These are phyloP conservation scores for Lactarius tabidus DNA, from an alignment of 768 basidiomycete species.

Conservation along the genomic window DNA sequence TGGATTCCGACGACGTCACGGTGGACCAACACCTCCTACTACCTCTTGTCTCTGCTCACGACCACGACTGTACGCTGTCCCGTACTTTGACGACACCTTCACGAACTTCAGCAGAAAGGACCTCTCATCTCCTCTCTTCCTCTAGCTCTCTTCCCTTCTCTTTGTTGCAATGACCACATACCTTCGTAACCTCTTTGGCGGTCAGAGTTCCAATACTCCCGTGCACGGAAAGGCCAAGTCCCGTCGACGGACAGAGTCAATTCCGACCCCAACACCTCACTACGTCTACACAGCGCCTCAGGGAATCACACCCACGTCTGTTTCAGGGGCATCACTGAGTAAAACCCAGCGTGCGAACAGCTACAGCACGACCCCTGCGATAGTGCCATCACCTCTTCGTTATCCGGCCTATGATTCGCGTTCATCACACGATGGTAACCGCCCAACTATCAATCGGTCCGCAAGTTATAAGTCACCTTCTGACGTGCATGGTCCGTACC, in stretches of 20 bases:
- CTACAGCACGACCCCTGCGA: constrained; percentile 21
- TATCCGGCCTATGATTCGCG: constrained; percentile 27
- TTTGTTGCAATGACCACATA: constrained; percentile 43
- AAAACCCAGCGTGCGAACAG: constrained; percentile 16
- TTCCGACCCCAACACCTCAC: constrained; percentile 32
- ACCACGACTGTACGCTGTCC: constrained; percentile 5
- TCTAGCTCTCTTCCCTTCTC: neutral
- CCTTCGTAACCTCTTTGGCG: constrained; percentile 46
- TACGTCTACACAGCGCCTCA: constrained; percentile 29
- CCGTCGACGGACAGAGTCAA: constrained; percentile 42
- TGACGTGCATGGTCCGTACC: constrained; percentile 21
- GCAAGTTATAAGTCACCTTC: constrained; percentile 13
- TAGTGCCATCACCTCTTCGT: constrained; percentile 25
- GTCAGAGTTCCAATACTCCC: constrained; percentile 26
- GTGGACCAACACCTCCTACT: neutral
- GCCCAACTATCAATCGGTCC: constrained; percentile 18
- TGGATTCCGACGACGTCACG: constrained; percentile 5
- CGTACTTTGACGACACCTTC: constrained; percentile 10
- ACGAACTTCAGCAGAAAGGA: constrained; percentile 8
- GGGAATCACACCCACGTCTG: constrained; percentile 18
- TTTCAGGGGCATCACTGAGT: constrained; percentile 12
- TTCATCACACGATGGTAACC: constrained; percentile 19
- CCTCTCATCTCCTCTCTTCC: neutral
- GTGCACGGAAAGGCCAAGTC: constrained; percentile 36
- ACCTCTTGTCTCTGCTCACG: constrained; percentile 1